Evolutionary conservation across 2,329 filamentous ascomycete genomes (phyloP), one percentile per base, ranked within the genome.

Genomic region (Fusarium tjaetaba): DNA sequence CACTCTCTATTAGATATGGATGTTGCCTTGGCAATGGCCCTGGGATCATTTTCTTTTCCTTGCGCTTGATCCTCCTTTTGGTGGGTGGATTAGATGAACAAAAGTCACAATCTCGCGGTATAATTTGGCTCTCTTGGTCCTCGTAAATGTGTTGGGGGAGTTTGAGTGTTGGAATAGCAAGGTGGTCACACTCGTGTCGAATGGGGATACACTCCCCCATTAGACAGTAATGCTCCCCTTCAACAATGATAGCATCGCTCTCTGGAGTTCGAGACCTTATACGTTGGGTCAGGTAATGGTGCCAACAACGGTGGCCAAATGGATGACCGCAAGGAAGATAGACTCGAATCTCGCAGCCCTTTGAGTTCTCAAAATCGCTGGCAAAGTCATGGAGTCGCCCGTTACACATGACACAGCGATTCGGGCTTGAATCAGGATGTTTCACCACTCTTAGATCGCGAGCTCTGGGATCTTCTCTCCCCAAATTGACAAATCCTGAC

Each of bases 311-410:
- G 13, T 28, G 75, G 14, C 77, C 78, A 53, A 78, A 78, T 20
- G 22, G 24, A 55, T 80, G 78, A 18, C 79, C 78, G 48, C 79
- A 80, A 11, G 76, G 76, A 22, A 80, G 72, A 49, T 72, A 78
- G 4, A 61, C 65, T 26, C 55, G 59, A 15, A 22, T 30, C 46
- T 80, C 79, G 14, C 39, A 39, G 28, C 22, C 1, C 16, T 15
- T 16, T 26, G 51, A 43, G 13, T 9, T 24, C 4, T 13, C 10
- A 14, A 6, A 20, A n/a, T 24, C 14, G 20, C 30, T 8, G 36
- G 16, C 8, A 20, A 11, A 32, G 28, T 60, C 20, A 38, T 22
- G 36, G 49, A 65, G 66, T 34, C 20, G 28, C 11, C 7, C 39
- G 16, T 42, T 32, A 18, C 62, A 71, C 42, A 65, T 66, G 42